phyloP scores from a whole-genome alignment of 208 protist species.

The Trypanosoma caninum region DNA sequence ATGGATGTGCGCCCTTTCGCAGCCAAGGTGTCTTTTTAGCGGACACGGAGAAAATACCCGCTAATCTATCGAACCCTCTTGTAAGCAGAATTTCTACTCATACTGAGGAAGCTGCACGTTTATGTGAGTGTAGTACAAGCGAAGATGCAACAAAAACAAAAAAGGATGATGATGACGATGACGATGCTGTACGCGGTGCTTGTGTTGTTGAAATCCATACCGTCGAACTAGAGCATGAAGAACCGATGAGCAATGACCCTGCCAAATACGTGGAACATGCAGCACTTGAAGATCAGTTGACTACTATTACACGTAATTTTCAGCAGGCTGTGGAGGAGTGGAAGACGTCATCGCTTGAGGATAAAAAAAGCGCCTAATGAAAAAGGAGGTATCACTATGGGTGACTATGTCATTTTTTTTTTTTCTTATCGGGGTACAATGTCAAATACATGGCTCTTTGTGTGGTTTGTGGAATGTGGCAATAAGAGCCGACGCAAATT shows the following conservation, averaged over 20 bases:
- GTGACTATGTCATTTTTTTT: not conserved
- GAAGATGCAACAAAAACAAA: not conserved
- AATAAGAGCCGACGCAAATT: no score
- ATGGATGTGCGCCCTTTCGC: slow-evolving; percentile 2
- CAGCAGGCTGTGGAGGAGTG: slow-evolving; percentile 21
- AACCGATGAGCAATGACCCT: not conserved
- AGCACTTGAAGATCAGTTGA: slow-evolving; percentile 20
- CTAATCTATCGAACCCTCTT: not conserved
- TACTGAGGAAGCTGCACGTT: not conserved
- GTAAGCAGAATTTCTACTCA: not conserved
- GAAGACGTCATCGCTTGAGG: slow-evolving; percentile 1
- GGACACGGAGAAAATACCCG: not conserved
- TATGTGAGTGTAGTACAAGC: not conserved
- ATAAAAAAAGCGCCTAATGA: slow-evolving; percentile 1
- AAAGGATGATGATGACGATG: not conserved
- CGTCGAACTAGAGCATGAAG: not conserved
- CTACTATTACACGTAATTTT: slow-evolving; percentile 20
- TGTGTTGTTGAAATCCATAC: not conserved
- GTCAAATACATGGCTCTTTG: not conserved
- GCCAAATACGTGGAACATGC: not conserved
- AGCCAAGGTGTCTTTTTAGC: not conserved
- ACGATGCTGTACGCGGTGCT: not conserved
- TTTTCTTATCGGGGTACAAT: not conserved
- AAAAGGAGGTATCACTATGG: slow-evolving; percentile 14
- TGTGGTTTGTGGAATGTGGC: no score